phyloP scores from a whole-genome alignment of 2,329 filamentous ascomycete species.

The Dendryphion nanum region DNA sequence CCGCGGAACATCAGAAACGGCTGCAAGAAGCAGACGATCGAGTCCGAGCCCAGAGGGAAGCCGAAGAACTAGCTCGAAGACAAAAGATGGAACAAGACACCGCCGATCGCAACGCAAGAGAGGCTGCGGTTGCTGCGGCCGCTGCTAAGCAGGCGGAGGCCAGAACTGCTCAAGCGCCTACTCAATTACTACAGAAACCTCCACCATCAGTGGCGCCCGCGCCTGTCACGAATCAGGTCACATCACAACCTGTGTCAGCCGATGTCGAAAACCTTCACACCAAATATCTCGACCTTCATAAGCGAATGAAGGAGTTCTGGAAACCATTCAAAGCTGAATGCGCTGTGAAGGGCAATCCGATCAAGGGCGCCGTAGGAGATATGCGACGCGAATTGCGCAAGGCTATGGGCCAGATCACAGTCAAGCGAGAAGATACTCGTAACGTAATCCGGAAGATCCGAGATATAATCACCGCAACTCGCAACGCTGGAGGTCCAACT shows the following conservation, averaged over 20 bases:
- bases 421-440: slow-evolving; percentile 24
- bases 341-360: slow-evolving; percentile 20
- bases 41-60: slow-evolving; percentile 28
- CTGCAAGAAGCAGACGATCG: slow-evolving; percentile 31
- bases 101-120: slow-evolving; percentile 27
- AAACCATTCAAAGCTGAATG: slow-evolving; percentile 25
- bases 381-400: slow-evolving; percentile 30
- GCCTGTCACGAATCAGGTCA: slow-evolving; percentile 3
- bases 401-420: slow-evolving; percentile 35
- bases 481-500: slow-evolving; percentile 23
- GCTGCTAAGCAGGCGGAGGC: slow-evolving; percentile 20
- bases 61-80: slow-evolving; percentile 26
- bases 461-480: slow-evolving; percentile 24
- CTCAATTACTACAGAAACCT: slow-evolving; percentile 7
- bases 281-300: slow-evolving; percentile 36
- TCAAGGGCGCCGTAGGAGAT: slow-evolving; percentile 31
- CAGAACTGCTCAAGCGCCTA: slow-evolving; percentile 9
- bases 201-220: slow-evolving; percentile 6
- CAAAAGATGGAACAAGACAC: slow-evolving; percentile 29
- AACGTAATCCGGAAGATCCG: slow-evolving; percentile 27
- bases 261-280: slow-evolving; percentile 30
- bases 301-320: slow-evolving; percentile 37
- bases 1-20: slow-evolving; percentile 24
- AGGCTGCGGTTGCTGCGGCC: slow-evolving; percentile 24
- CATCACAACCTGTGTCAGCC: slow-evolving; percentile 5